Conservation (phyloP, 495 filamentous ascomycete genomes). For the Pyrenopolyporus hunteri region DNA sequence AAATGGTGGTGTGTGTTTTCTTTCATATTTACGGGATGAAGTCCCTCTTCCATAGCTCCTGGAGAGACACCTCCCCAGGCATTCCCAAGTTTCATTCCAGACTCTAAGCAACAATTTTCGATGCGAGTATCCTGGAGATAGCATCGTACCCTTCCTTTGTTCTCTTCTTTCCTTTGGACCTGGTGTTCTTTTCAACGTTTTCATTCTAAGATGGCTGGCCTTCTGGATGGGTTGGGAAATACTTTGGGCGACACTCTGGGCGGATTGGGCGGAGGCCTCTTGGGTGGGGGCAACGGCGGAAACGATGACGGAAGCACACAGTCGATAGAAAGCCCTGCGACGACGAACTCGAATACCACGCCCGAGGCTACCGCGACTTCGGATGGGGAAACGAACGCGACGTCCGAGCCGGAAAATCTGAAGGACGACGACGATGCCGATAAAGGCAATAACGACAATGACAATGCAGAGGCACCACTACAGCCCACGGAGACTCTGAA, state of each 20-base stretch:
- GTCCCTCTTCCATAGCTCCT: conserved; percentile 18
- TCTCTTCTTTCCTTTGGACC: conserved; percentile 39
- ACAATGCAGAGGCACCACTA: conserved; percentile 1
- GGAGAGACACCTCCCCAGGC: conserved; percentile 22
- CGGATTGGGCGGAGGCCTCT: conserved; percentile 18
- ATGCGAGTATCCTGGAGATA: conserved; percentile 27
- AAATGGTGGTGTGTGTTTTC: too few species aligned
- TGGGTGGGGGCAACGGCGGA: conserved; percentile 13
- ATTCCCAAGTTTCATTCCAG: conserved; percentile 12
- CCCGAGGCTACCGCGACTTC: conserved; percentile 7
- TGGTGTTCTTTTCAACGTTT: conserved; percentile 39
- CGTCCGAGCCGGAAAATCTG: conserved; percentile 3
- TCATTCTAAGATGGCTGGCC: conserved; percentile 41
- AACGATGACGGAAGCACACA: not conserved
- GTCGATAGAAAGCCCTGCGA: not conserved
- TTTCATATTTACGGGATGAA: conserved; percentile 27
- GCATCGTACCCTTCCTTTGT: conserved; percentile 22
- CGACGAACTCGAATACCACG: not conserved
- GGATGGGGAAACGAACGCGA: not conserved
- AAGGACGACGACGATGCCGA: not conserved
- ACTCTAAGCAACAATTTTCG: conserved; percentile 9
- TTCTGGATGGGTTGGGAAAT: conserved; percentile 33
- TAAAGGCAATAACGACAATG: conserved; percentile 10
- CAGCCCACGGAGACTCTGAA: not conserved
- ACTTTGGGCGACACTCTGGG: conserved; percentile 32